phyloP scores from a whole-genome alignment of 345 rosid species.

The Populus davidiana region DNA sequence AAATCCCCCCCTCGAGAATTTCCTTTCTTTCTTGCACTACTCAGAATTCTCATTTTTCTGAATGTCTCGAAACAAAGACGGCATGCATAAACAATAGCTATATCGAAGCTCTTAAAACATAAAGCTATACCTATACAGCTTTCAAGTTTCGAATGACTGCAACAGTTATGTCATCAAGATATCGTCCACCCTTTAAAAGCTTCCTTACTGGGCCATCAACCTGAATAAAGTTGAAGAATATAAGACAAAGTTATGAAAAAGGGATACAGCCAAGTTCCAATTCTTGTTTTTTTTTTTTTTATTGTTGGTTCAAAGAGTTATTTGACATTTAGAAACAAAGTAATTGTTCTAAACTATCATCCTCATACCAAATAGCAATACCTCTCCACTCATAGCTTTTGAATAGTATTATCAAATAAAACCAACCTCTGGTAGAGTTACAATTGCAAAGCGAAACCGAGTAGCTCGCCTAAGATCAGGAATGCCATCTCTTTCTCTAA shows the following conservation, averaged over 20 bases:
- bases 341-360: constrained; percentile 11
- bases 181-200: constrained; percentile 58
- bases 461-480: constrained; percentile 88
- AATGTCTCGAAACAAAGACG: constrained; percentile 13
- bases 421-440: constrained; percentile 74
- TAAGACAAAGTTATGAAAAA: constrained; percentile 16
- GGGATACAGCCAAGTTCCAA: constrained; percentile 9
- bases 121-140: constrained; percentile 54
- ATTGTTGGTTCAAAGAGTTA: constrained; percentile 11
- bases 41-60: constrained; percentile 1
- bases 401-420: constrained; percentile 14
- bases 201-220: constrained; percentile 54
- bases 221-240: constrained; percentile 39
- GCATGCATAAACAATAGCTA: neutral
- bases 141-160: constrained; percentile 78
- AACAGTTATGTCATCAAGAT: constrained; percentile 45
- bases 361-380: constrained; percentile 3
- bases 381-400: neutral
- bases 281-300: neutral
- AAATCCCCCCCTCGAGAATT: neutral
- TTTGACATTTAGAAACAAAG: constrained; percentile 10
- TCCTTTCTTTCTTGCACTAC: neutral
- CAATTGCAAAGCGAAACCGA: constrained; percentile 79
- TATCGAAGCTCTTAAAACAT: constrained; percentile 3
- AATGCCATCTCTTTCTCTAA: constrained; percentile 85